Evolutionary conservation across 129 eudicot genomes (phyloP).

Genomic region (Flaveria sonorensis): DNA sequence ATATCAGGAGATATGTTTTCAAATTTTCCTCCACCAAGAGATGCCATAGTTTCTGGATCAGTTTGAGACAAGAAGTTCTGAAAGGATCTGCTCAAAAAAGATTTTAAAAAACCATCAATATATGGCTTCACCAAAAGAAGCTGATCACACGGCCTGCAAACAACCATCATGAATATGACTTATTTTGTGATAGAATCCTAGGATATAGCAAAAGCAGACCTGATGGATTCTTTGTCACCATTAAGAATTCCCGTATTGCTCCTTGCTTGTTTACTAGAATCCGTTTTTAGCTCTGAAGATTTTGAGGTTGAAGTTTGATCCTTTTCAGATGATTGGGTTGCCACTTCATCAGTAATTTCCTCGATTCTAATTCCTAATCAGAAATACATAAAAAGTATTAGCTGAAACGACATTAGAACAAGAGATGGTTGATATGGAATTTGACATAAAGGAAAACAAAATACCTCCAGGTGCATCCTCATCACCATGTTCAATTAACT

Average conservation of each 20-base stretch:
- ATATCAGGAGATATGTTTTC: conserved; percentile 77
- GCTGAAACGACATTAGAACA: not conserved
- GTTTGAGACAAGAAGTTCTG: conserved; percentile 75
- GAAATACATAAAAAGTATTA: conserved; percentile 7
- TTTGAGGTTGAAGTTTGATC: conserved; percentile 39
- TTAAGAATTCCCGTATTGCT: conserved; percentile 40
- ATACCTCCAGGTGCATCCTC: conserved; percentile 57
- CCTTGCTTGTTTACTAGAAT: conserved; percentile 36
- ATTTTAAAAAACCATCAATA: conserved; percentile 11
- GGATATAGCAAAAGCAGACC: conserved; percentile 39
- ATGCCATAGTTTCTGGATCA: conserved; percentile 78
- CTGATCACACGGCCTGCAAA: not conserved
- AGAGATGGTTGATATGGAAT: conserved; percentile 5
- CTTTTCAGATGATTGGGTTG: conserved; percentile 38
- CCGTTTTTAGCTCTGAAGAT: conserved; percentile 41
- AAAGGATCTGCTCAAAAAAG: conserved; percentile 56
- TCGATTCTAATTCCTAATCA: conserved; percentile 74
- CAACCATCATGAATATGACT: not conserved
- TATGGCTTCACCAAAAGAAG: conserved; percentile 8
- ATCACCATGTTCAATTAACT: conserved; percentile 52
- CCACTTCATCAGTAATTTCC: conserved; percentile 80
- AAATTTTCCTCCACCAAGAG: conserved; percentile 57
- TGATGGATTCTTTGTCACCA: conserved; percentile 80
- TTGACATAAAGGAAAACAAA: conserved; percentile 7
- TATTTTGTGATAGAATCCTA: not conserved